These are phyloP conservation scores for Aspergillus sp. DNA, from an alignment of 2,329 filamentous ascomycete genomes.

Conservation along the genomic window DNA sequence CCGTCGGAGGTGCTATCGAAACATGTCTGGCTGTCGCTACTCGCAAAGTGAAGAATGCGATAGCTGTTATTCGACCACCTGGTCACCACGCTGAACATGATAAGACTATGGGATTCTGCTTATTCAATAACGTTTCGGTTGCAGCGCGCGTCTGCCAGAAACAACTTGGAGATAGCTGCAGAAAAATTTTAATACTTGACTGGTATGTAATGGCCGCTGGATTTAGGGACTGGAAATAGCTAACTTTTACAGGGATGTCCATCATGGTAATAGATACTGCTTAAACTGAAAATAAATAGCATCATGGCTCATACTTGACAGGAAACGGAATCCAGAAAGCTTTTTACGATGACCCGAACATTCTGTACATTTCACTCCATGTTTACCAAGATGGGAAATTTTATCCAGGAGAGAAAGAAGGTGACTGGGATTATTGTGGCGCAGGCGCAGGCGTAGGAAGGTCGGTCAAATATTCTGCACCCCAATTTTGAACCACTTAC, in stretches of 20 bases:
- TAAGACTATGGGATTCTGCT: conserved; percentile 87
- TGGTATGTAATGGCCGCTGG: conserved; percentile 64
- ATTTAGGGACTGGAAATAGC: conserved; percentile 6
- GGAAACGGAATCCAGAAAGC: conserved; percentile 96
- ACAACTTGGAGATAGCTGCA: conserved; percentile 75
- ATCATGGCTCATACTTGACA: conserved; percentile 27
- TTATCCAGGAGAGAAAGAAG: conserved; percentile 68
- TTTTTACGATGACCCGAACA: conserved; percentile 91
- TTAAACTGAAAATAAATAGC: background rate
- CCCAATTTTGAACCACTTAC: background rate
- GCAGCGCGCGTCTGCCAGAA: conserved; percentile 84
- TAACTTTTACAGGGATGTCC: conserved; percentile 58
- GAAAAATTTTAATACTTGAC: conserved; percentile 89
- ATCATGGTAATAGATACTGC: conserved; percentile 52
- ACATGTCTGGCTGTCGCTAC: conserved; percentile 87
- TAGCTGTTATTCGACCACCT: conserved; percentile 91
- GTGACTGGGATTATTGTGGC: conserved; percentile 61
- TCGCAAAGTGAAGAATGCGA: conserved; percentile 85
- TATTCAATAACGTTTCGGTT: conserved; percentile 97
- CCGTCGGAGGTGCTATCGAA: conserved; percentile 91
- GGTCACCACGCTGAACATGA: conserved; percentile 92
- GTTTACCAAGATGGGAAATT: conserved; percentile 82
- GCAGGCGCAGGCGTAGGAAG: conserved; percentile 57
- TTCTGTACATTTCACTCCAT: conserved; percentile 93
- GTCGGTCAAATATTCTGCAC: conserved; percentile 28